These are phyloP conservation scores for Pseudovirgaria hyperparasitica DNA, from an alignment of 2,329 filamentous ascomycete genomes.

Conservation along the genomic window DNA sequence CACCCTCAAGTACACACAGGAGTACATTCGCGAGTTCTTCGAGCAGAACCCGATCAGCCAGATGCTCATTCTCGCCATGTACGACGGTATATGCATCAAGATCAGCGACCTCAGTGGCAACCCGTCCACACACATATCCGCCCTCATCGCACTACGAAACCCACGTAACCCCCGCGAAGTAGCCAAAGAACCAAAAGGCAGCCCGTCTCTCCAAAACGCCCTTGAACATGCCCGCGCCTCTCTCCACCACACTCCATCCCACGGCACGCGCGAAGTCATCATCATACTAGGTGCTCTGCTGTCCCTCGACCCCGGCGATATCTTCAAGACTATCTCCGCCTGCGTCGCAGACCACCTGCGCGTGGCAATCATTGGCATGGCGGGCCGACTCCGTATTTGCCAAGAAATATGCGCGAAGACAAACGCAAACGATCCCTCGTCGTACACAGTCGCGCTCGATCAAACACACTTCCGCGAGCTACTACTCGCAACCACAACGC, in stretches of 20 bases:
- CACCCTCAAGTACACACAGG: conserved; percentile 66
- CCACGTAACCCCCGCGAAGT: conserved; percentile 58
- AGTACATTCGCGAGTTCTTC: conserved; percentile 90
- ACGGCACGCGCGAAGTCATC: conserved; percentile 86
- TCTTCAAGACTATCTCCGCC: conserved; percentile 72
- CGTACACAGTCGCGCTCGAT: conserved; percentile 77
- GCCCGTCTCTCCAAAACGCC: conserved; percentile 67
- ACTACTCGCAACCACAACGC: conserved; percentile 79
- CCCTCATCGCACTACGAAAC: conserved; percentile 51
- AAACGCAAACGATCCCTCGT: conserved; percentile 62
- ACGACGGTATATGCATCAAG: conserved; percentile 74
- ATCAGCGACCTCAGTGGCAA: conserved; percentile 88
- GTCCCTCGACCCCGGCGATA: conserved; percentile 86
- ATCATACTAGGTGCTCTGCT: conserved; percentile 85
- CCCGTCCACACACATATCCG: conserved; percentile 73
- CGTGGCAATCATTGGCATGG: conserved; percentile 78
- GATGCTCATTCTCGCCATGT: conserved; percentile 83
- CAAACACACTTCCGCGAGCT: conserved; percentile 80
- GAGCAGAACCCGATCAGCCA: conserved; percentile 98
- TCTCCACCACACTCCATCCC: conserved; percentile 83
- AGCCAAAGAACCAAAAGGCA: conserved; percentile 42
- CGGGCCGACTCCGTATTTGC: conserved; percentile 86
- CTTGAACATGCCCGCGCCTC: conserved; percentile 88
- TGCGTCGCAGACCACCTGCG: conserved; percentile 75
- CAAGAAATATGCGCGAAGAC: conserved; percentile 78